Evolutionary conservation across 1,284 basidiomycete genomes (phyloP), one percentile per base, ranked within the genome.

Genomic region (Tylopilus sp.): DNA sequence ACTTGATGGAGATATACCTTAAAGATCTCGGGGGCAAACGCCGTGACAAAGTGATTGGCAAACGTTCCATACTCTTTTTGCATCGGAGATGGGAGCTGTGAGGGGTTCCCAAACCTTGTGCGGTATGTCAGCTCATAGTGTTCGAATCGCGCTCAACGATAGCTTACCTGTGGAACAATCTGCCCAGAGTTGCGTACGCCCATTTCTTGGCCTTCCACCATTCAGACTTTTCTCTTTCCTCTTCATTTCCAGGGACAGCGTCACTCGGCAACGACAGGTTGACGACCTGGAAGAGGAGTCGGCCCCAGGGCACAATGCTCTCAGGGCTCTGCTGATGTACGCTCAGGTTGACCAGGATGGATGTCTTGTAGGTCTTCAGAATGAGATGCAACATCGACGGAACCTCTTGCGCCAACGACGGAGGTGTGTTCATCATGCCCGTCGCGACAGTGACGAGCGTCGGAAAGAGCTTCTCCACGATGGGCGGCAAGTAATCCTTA

Each of bases 171-270:
- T 86, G 85, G 74, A 91, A 91, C 19, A 91, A 71, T 25, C 84
- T 72, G 16, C 85, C 85, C 9, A 92, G 72, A 36, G 81, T 81
- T 29, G 77, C 80, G 63, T 85, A 92, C 1, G 91, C 86, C 90
- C 91, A 92, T 63, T 94, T 94, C 71, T 93, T 94, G 6, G 85
- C 79, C 61, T 86, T 87, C 84, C 88, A 90, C 91, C 91, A 94
- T 56, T 89, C 86, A 48, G 74, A 81, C 43, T 74, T 74, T 67
- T 93, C 89, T 34, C 86, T 74, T 28, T 88, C 86, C 5, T 90
- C 86, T 53, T 81, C 76, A 51, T 88, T 80, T 26, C 78, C 78
- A 1, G 88, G 85, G 0, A 90, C 78, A 18, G 73, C 79, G 2
- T 82, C 79, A 41, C 72, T 68, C 0, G 87, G 84, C 31, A 92